These are phyloP conservation scores for Fusarium coffeatum DNA, from an alignment of 2,329 filamentous ascomycete genomes.

Conservation along the genomic window DNA sequence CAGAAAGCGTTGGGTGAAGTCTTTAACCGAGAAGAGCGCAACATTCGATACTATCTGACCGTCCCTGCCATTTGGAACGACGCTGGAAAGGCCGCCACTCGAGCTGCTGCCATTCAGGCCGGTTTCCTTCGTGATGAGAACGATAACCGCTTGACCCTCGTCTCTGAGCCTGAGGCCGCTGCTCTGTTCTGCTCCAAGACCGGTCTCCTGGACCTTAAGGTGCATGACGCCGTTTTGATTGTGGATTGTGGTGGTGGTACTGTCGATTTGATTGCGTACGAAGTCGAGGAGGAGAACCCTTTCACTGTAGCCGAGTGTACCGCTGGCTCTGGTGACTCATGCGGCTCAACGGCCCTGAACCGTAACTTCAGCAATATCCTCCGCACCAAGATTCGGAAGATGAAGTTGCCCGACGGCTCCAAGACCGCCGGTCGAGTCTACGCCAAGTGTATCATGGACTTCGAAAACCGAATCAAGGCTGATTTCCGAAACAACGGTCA, in stretches of 20 bases:
- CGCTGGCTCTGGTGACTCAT: slow-evolving; percentile 95
- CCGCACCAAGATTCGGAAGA: slow-evolving; percentile 97
- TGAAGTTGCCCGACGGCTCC: slow-evolving; percentile 97
- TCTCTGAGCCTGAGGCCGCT: slow-evolving; percentile 96
- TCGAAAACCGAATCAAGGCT: slow-evolving; percentile 99
- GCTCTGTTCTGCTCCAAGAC: slow-evolving; percentile 98
- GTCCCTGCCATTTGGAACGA: slow-evolving; percentile 99
- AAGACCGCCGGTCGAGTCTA: slow-evolving; percentile 98
- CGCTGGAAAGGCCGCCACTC: slow-evolving; percentile 95
- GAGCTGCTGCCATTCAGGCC: slow-evolving; percentile 95
- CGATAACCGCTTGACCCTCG: slow-evolving; percentile 92
- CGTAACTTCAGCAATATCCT: slow-evolving; percentile 98
- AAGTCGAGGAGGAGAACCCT: slow-evolving; percentile 96
- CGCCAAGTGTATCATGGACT: slow-evolving; percentile 99
- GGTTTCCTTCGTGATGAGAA: slow-evolving; percentile 97
- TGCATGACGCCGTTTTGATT: slow-evolving; percentile 98
- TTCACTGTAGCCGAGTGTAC: slow-evolving; percentile 98
- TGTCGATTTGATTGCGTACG: slow-evolving; percentile 98
- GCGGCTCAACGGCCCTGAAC: slow-evolving; percentile 97
- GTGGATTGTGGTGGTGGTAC: slow-evolving; percentile 99
- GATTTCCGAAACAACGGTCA: slow-evolving; percentile 99
- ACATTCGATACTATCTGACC: slow-evolving; percentile 97
- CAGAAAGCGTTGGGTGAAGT: slow-evolving; percentile 98
- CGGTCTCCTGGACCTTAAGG: slow-evolving; percentile 92
- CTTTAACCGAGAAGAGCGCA: slow-evolving; percentile 97